Conservation (phyloP, 345 rosid genomes). For the Syzygium jambos region DNA sequence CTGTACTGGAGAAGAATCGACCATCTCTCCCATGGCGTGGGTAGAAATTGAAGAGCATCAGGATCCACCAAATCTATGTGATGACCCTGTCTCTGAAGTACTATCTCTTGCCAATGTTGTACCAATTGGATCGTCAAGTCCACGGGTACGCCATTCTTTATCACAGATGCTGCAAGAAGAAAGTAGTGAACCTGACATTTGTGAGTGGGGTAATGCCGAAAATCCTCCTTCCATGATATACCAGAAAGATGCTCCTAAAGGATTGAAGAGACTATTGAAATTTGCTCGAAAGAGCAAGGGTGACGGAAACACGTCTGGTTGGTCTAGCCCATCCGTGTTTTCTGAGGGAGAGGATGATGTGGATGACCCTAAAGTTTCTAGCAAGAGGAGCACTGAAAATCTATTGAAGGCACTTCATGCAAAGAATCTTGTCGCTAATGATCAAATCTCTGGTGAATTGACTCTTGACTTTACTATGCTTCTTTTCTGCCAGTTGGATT, state of each 20-base stretch:
- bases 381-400: slow-evolving; percentile 39
- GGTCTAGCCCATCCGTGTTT: slow-evolving; percentile 56
- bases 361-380: slow-evolving; percentile 36
- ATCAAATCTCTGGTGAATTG: slow-evolving; percentile 29
- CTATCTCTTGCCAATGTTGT: slow-evolving; percentile 16
- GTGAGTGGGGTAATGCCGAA: slow-evolving; percentile 67
- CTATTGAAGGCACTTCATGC: slow-evolving; percentile 39
- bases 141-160: slow-evolving; percentile 55
- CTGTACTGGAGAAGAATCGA: slow-evolving; percentile 29
- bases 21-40: slow-evolving; percentile 54
- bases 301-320: slow-evolving; percentile 43
- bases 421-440: slow-evolving; percentile 23
- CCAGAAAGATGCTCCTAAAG: slow-evolving; percentile 62
- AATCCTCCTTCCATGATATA: slow-evolving; percentile 42
- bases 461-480: neutral
- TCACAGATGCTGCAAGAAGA: slow-evolving; percentile 78
- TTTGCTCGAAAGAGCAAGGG: slow-evolving; percentile 65
- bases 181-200: slow-evolving; percentile 43
- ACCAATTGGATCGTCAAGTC: slow-evolving; percentile 30
- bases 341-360: slow-evolving; percentile 63
- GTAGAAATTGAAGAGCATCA: slow-evolving; percentile 49
- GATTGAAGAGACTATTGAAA: slow-evolving; percentile 60
- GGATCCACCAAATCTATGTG: slow-evolving; percentile 13
- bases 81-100: slow-evolving; percentile 16
- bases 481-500: neutral